Base-by-base conservation (phyloP, 192 early-diverging fungal genomes). In the Coemansia sp. region DNA sequence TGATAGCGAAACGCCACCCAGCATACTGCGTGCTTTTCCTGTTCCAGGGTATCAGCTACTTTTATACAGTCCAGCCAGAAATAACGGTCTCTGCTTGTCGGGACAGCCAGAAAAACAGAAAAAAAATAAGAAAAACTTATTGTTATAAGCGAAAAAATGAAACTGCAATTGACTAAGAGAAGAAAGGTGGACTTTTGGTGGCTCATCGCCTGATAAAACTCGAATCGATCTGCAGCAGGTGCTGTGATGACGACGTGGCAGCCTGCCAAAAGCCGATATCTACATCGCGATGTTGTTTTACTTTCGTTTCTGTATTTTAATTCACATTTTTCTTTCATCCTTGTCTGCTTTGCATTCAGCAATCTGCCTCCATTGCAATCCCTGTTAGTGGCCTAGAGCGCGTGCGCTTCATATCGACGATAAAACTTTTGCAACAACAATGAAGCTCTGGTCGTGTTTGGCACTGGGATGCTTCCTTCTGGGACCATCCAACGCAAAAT, bases 401-500 rank as follows among this genome's bases (percentile, higher is more conserved):
- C 34, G 34, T 37, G 34, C 34, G 34, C 34, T 37, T 6, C 9
- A 37, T 8, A 37, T 10, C 34, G 34, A 37, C 34, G 34, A 37
- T 9, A 37, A 6, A 37, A 37, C 34, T 9, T 6, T 24, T 22
- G 1, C 22, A 19, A 43, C 8, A 45, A 54, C 25, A 37, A 73
- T 73, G 71, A 66, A 56, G 15, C 61, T 67, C 8, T 22, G 37
- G 10, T 30, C 51, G n/a, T 53, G 30, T n/a, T 44, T 57, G 6
- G 55, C 34, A 37, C 34, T 37, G 34, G 34, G 9, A 37, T 5
- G 37, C n/a, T 24, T 24, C 34, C 59, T 59, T 30, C 33, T 66
- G 21, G 55, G 34, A 4, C 53, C 72, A 23, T 42, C 43, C 27
- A 57, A 64, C 2, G 86, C 90, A 41, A 80, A 67, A 30, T 93